Base-by-base conservation (phyloP, 1,139 yeast species). In the Blastobotrys serpentis region DNA sequence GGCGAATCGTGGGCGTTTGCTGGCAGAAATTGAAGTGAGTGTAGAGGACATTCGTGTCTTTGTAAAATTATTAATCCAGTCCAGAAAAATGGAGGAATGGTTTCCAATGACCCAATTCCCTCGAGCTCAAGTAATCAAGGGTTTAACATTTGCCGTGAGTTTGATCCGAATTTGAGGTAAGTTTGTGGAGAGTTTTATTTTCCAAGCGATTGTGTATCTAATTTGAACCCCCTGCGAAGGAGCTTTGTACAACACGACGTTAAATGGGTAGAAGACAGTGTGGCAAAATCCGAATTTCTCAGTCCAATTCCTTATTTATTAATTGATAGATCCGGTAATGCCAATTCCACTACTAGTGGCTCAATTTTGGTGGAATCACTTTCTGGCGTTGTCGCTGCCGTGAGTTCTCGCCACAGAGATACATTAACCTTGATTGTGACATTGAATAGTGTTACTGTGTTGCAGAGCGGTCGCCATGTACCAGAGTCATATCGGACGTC, bases 101-200 rank as follows among this genome's bases (percentile, higher is more conserved):
- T 36, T 17, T 4, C 40, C 18, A 19, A 36, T 19, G 40, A 18
- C 40, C 40, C 40, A 18, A 36, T 36, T 19, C 23, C 25, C 8
- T 25, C 11, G 22, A n/a, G 25, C 23, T 16, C 40, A 6, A 11
- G 5, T 18, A 36, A 36, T 36, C 4, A 17, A 14, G 40, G 40
- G 13, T 18, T 36, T 19, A 36, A 36, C 40, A 6, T 36, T 18
- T 36, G 40, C 25, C n/a, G 11, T 23, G 40, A 36, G 40, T 36
- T 36, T 36, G 40, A 36, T 36, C 40, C 40, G 10, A 11, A n/a
- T 10, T 19, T 36, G 11, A 19, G 40, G 40, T 36, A 19, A 36
- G 40, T 23, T 23, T 5, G 26, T 6, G 26, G 26, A 6, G 26
- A n/a, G n/a, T n/a, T n/a, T n/a, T n/a, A n/a, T n/a, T n/a, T n/a